These are phyloP conservation scores for Xanthoconium purpureum DNA, from an alignment of 768 basidiomycete genomes.

Conservation along the genomic window DNA sequence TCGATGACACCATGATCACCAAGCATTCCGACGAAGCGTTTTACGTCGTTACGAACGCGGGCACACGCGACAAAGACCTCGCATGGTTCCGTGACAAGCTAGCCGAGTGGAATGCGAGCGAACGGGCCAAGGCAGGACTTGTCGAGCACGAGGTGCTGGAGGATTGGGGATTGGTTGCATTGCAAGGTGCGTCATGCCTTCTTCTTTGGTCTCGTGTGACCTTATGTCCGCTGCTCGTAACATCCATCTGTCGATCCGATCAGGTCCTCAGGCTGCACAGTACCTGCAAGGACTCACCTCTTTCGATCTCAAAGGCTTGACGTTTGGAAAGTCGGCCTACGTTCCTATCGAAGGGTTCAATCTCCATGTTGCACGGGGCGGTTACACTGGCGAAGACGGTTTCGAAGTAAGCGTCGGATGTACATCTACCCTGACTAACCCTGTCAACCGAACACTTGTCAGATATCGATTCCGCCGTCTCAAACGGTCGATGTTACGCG, in stretches of 20 bases:
- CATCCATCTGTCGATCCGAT: neutral
- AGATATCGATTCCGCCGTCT: constrained; percentile 88
- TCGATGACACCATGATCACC: constrained; percentile 92
- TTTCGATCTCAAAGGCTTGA: constrained; percentile 68
- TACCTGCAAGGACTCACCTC: constrained; percentile 76
- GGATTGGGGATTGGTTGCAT: constrained; percentile 82
- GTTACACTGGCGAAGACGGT: constrained; percentile 98
- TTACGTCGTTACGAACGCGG: constrained; percentile 97
- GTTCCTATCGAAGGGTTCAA: constrained; percentile 60
- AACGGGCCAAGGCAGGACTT: constrained; percentile 45
- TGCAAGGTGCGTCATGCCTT: constrained; percentile 66
- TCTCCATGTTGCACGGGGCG: constrained; percentile 87
- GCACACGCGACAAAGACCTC: constrained; percentile 76
- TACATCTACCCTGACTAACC: neutral
- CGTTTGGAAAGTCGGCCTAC: constrained; percentile 83
- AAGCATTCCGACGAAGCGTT: constrained; percentile 77
- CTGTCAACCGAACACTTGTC: neutral
- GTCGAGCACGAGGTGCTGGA: constrained; percentile 83
- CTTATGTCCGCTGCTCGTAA: neutral
- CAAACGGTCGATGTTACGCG: constrained; percentile 70
- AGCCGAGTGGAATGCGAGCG: constrained; percentile 72
- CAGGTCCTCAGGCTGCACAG: constrained; percentile 79
- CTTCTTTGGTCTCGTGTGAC: neutral
- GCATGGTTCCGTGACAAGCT: constrained; percentile 71
- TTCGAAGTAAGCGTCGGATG: constrained; percentile 65